Conservation (phyloP, 352 stramenopile species). For the Phytophthora litchii region DNA sequence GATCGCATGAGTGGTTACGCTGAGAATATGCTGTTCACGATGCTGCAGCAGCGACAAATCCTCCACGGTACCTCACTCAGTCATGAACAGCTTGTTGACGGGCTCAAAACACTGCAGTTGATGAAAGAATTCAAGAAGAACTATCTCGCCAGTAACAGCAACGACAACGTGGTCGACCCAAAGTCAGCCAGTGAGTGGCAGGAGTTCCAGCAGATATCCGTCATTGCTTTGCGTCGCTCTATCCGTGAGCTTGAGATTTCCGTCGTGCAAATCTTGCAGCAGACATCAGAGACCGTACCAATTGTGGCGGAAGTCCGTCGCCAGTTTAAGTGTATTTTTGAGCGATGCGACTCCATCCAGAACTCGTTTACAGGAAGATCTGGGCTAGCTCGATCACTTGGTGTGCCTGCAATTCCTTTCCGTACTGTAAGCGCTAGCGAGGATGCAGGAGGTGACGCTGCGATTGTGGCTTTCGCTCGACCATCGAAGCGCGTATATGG, state of each 20-base stretch:
- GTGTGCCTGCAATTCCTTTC: slow-evolving; percentile 65
- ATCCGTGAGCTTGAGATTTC: slow-evolving; percentile 75
- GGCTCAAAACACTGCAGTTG: slow-evolving; percentile 54
- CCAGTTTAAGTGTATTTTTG: slow-evolving; percentile 41
- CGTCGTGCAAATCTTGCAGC: slow-evolving; percentile 54
- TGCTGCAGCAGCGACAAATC: slow-evolving; percentile 89
- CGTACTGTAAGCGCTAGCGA: slow-evolving; percentile 52
- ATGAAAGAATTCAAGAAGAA: slow-evolving; percentile 51
- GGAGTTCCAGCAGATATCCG: slow-evolving; percentile 49
- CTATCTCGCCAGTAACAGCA: slow-evolving; percentile 26
- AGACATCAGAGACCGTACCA: slow-evolving; percentile 25
- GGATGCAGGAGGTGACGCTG: slow-evolving; percentile 47
- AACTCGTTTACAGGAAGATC: slow-evolving; percentile 31
- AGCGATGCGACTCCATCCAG: slow-evolving; percentile 37
- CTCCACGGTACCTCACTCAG: slow-evolving; percentile 71
- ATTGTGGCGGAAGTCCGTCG: slow-evolving; percentile 27
- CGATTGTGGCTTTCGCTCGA: slow-evolving; percentile 62
- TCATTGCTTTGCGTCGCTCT: slow-evolving; percentile 52
- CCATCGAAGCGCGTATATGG: slow-evolving; percentile 65
- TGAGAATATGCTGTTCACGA: slow-evolving; percentile 89
- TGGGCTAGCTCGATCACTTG: slow-evolving; percentile 43
- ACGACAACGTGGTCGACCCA: slow-evolving; percentile 14
- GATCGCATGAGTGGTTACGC: slow-evolving; percentile 90
- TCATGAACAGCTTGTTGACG: slow-evolving; percentile 71
- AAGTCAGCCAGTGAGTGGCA: slow-evolving; percentile 59